phyloP scores from a whole-genome alignment of 352 stramenopile species.

The Globisporangium middletonii region DNA sequence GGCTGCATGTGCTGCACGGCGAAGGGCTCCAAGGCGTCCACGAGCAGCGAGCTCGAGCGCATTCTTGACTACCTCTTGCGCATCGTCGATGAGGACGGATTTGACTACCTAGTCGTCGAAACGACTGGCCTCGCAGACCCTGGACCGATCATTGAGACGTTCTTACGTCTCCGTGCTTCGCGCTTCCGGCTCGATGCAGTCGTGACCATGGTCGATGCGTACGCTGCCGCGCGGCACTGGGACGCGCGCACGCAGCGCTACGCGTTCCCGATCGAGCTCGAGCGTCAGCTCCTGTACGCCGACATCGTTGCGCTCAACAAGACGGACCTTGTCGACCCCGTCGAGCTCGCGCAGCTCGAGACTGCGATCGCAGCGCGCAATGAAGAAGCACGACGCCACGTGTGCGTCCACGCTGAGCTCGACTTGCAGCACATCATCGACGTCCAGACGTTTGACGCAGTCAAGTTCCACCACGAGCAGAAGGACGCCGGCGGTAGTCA shows the following conservation, averaged over 20 bases:
- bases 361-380: conserved; percentile 33
- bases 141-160: conserved; percentile 96
- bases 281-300: conserved; percentile 60
- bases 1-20: conserved; percentile 98
- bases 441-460: conserved; percentile 67
- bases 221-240: conserved; percentile 46
- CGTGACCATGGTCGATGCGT: conserved; percentile 94
- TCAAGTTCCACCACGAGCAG: conserved; percentile 32
- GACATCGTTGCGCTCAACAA: conserved; percentile 76
- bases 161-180: conserved; percentile 88
- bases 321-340: conserved; percentile 39
- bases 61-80: conserved; percentile 87
- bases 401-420: conserved; percentile 47
- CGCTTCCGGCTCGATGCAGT: conserved; percentile 94
- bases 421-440: conserved; percentile 49
- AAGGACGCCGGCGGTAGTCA: conserved; percentile 4
- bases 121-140: conserved; percentile 96
- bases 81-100: conserved; percentile 69
- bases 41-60: conserved; percentile 85
- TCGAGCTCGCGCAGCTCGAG: conserved; percentile 28
- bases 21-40: conserved; percentile 83
- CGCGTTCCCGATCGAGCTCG: conserved; percentile 49
- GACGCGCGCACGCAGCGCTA: conserved; percentile 14
- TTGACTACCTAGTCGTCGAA: conserved; percentile 97
- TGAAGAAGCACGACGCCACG: conserved; percentile 34